Conservation (phyloP, 2,329 filamentous ascomycete species). For the Hymenoscyphus fructigenus region DNA sequence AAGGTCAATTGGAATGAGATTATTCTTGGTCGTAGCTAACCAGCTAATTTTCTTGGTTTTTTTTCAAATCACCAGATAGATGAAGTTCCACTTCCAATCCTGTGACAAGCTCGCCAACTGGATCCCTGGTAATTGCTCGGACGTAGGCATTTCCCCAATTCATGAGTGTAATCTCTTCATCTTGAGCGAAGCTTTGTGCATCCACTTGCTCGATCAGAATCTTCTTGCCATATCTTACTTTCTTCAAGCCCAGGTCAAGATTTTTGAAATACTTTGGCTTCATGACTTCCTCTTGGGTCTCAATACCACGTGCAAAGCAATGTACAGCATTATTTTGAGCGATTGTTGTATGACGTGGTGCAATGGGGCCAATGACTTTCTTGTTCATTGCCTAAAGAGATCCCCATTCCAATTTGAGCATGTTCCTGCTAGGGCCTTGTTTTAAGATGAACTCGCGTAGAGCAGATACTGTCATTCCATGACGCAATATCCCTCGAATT, state of each 20-base stretch:
- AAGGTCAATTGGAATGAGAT: slow-evolving; percentile 68
- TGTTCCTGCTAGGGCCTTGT: slow-evolving; percentile 77
- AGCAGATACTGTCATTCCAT: slow-evolving; percentile 72
- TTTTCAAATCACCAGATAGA: not conserved
- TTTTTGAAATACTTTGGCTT: not conserved
- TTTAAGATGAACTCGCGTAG: slow-evolving; percentile 78
- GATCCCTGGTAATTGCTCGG: not conserved
- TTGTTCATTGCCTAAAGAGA: slow-evolving; percentile 67
- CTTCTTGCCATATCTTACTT: not conserved
- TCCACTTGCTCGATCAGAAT: not conserved
- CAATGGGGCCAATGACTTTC: slow-evolving; percentile 74
- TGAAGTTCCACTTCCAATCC: not conserved
- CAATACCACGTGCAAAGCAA: not conserved
- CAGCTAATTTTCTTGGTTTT: not conserved
- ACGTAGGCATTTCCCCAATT: not conserved
- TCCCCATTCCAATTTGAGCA: slow-evolving; percentile 78
- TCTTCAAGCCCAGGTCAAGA: not conserved
- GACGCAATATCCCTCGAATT: slow-evolving; percentile 72
- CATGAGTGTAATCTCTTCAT: not conserved
- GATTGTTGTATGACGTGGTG: slow-evolving; percentile 49
- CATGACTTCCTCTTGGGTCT: not conserved
- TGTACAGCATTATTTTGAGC: not conserved
- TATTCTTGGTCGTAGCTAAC: not conserved
- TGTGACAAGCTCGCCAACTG: not conserved
- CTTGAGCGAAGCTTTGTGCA: not conserved